These are phyloP conservation scores for Yamadazyma songkhlaensis DNA, from an alignment of 1,139 yeast species.

Conservation along the genomic window DNA sequence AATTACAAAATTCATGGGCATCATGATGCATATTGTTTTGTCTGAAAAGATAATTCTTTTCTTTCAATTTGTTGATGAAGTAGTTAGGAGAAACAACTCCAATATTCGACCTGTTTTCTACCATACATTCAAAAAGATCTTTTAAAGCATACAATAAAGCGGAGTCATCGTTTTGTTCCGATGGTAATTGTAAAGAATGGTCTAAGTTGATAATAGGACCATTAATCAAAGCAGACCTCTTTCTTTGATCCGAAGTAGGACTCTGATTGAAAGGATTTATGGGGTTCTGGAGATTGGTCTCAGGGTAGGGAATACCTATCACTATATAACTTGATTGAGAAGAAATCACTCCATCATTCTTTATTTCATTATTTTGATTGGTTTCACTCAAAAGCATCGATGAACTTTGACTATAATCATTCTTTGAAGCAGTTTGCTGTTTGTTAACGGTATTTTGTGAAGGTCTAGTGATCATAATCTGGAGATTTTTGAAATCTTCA, in stretches of 20 bases:
- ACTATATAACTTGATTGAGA: constrained; percentile 34
- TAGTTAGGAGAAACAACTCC: constrained; percentile 86
- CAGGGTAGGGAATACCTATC: constrained; percentile 46
- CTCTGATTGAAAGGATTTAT: constrained; percentile 44
- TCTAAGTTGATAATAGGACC: constrained; percentile 89
- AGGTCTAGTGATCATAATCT: constrained; percentile 40
- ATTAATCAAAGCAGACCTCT: constrained; percentile 70
- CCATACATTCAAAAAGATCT: constrained; percentile 82
- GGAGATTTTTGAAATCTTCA: constrained; percentile 32
- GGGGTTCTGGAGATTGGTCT: constrained; percentile 30
- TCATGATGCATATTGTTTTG: constrained; percentile 93
- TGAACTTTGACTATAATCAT: constrained; percentile 36
- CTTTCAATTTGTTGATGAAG: constrained; percentile 71
- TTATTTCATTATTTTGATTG: constrained; percentile 7
- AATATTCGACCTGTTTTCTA: constrained; percentile 62
- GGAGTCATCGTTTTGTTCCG: constrained; percentile 46
- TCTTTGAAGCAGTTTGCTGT: constrained; percentile 8
- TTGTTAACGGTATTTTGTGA: constrained; percentile 12
- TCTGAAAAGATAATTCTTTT: constrained; percentile 79
- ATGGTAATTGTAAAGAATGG: constrained; percentile 46
- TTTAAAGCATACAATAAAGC: constrained; percentile 71
- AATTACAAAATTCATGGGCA: constrained; percentile 94
- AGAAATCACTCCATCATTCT: constrained; percentile 25
- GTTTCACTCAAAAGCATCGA: constrained; percentile 31
- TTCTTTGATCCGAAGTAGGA: constrained; percentile 72